A percentile compares a stretch with the other conserved stretches of the same genome.
These are phyloP conservation scores for Saccharomyces hybrid DNA, from an alignment of 1,139 yeast species.

Conservation along the genomic window DNA sequence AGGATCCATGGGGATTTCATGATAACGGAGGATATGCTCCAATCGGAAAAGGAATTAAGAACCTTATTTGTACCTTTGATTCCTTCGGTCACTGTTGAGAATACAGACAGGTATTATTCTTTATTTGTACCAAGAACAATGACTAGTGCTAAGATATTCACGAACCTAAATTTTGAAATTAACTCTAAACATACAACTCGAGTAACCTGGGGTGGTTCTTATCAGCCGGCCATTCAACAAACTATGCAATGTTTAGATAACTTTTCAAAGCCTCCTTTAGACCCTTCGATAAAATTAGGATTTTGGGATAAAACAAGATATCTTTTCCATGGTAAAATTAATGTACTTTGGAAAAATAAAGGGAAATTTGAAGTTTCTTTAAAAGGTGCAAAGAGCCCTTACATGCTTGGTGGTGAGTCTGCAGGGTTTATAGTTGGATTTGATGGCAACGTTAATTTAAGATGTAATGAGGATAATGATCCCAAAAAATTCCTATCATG, in stretches of 20 bases:
- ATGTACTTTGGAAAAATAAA: conserved; percentile 41
- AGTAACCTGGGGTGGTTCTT: conserved; percentile 80
- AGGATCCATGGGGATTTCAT: conserved; percentile 45
- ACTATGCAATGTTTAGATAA: conserved; percentile 73
- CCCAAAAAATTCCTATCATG: conserved; percentile 57
- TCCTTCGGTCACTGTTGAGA: conserved; percentile 34
- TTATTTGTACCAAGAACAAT: conserved; percentile 68
- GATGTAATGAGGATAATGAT: conserved; percentile 54
- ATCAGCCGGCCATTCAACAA: conserved; percentile 78
- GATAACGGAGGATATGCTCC: conserved; percentile 45
- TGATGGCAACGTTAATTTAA: conserved; percentile 54
- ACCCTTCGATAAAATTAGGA: conserved; percentile 78
- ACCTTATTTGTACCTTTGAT: conserved; percentile 57
- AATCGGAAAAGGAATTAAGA: conserved; percentile 45
- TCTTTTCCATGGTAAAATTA: conserved; percentile 48
- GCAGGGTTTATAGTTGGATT: conserved; percentile 81
- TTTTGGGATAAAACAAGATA: conserved; percentile 69
- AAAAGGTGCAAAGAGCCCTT: conserved; percentile 70
- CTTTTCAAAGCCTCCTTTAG: conserved; percentile 74
- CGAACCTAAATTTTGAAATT: conserved; percentile 51
- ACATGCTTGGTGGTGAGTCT: conserved; percentile 54
- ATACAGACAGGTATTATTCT: conserved; percentile 44
- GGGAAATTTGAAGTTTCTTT: conserved; percentile 52
- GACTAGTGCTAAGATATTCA: conserved; percentile 64
- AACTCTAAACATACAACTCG: conserved; percentile 54